phyloP scores from a whole-genome alignment of 352 stramenopile species.

The Phytophthora pluvialis region DNA sequence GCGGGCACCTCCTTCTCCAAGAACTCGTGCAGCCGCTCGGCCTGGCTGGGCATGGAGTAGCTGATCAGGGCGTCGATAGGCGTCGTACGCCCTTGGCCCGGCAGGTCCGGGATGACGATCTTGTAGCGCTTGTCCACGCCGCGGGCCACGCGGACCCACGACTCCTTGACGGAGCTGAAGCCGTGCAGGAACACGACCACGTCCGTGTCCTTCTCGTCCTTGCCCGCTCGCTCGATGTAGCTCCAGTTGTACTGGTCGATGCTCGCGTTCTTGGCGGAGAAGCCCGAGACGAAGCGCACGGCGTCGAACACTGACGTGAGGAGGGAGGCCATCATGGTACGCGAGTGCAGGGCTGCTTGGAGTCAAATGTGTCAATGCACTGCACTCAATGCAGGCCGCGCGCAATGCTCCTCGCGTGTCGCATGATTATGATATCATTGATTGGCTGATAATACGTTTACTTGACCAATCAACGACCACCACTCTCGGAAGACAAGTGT shows the following conservation, averaged over 20 bases:
- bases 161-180: constrained; percentile 78
- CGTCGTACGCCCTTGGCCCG: constrained; percentile 67
- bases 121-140: constrained; percentile 60
- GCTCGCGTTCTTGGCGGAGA: constrained; percentile 47
- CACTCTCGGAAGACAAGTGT: background rate
- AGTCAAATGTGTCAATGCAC: constrained; percentile 18
- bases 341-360: background rate
- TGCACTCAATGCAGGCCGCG: background rate
- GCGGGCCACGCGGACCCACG: constrained; percentile 59
- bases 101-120: constrained; percentile 74
- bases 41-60: constrained; percentile 64
- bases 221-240: constrained; percentile 67
- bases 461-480: constrained; percentile 13
- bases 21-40: constrained; percentile 61
- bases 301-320: constrained; percentile 53
- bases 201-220: constrained; percentile 48
- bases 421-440: constrained; percentile 3
- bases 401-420: constrained; percentile 2
- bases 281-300: constrained; percentile 61
- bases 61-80: constrained; percentile 49
- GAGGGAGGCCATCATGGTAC: constrained; percentile 32
- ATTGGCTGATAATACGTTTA: constrained; percentile 26
- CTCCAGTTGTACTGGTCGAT: constrained; percentile 74
- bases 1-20: constrained; percentile 51
- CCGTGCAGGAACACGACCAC: constrained; percentile 74